Conservation (phyloP, 306 rosid species). For the Leucaena leucocephala region DNA sequence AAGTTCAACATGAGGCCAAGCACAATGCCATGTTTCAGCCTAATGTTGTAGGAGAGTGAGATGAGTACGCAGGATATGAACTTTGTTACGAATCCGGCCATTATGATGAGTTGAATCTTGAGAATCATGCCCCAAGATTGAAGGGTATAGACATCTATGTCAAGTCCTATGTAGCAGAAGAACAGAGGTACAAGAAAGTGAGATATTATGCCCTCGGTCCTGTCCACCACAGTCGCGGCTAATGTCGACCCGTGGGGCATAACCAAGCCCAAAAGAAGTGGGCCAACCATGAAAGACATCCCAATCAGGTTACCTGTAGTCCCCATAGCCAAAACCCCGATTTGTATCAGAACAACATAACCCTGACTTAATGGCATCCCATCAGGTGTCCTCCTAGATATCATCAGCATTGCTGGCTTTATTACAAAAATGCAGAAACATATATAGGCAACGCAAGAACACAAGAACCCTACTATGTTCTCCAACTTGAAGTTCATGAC, state of each 20-base stretch:
- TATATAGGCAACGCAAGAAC: neutral
- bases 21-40: conserved; percentile 37
- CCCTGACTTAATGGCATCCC: conserved; percentile 29
- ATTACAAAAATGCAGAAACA: neutral
- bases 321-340: conserved; percentile 19
- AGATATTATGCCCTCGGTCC: neutral
- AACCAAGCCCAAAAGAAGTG: conserved; percentile 32
- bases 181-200: conserved; percentile 38
- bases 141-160: neutral
- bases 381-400: conserved; percentile 5
- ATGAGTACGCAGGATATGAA: conserved; percentile 17
- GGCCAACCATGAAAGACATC: conserved; percentile 13
- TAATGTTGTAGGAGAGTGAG: conserved; percentile 40
- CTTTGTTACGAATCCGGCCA: conserved; percentile 26
- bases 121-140: neutral
- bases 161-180: neutral
- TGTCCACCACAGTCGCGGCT: conserved; percentile 37
- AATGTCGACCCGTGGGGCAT: conserved; percentile 43
- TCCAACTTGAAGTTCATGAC: rapidly evolving
- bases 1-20: conserved; percentile 51
- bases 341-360: conserved; percentile 15
- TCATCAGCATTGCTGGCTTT: neutral
- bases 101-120: conserved; percentile 26
- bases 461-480: neutral
- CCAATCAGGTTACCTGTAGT: neutral